phyloP scores from a whole-genome alignment of 331 rosid species.

The Telfairia occidentalis region DNA sequence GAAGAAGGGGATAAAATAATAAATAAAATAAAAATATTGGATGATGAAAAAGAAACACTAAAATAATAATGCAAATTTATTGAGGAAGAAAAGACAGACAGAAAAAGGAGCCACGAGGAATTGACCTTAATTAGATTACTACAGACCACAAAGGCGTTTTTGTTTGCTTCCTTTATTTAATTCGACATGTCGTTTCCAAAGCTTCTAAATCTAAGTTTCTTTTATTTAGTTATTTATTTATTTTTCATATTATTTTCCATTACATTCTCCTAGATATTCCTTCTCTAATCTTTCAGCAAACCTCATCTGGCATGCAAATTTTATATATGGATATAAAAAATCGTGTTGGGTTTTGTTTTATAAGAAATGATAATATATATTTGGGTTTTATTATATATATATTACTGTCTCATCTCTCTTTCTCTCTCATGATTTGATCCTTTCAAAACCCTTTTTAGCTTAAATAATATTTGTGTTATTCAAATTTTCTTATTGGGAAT shows the following conservation, averaged over 20 bases:
- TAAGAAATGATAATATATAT: too few species aligned
- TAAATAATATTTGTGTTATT: background rate
- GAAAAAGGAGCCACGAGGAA: background rate
- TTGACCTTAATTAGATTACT: slow-evolving; percentile 1
- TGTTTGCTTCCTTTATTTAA: slow-evolving; percentile 40
- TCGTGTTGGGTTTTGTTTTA: slow-evolving; percentile 15
- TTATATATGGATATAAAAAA: background rate
- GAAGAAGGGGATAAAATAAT: background rate
- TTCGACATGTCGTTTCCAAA: slow-evolving; percentile 9
- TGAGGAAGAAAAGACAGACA: background rate
- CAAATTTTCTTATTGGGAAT: background rate
- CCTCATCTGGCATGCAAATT: slow-evolving; percentile 23
- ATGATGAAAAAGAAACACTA: background rate
- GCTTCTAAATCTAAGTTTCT: slow-evolving; percentile 5
- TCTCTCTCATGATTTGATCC: background rate
- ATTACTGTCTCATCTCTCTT: slow-evolving; percentile 14
- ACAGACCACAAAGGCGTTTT: slow-evolving; percentile 34
- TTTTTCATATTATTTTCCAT: slow-evolving; percentile 3
- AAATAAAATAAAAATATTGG: too few species aligned
- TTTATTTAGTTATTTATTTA: slow-evolving; percentile 12
- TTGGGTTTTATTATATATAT: slow-evolving; percentile 19
- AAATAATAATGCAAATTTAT: background rate
- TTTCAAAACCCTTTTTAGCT: slow-evolving; percentile 31
- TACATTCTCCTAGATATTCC: slow-evolving; percentile 34
- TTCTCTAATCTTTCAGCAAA: slow-evolving; percentile 29